Evolutionary conservation across 2,329 filamentous ascomycete species (phyloP).

Genomic region (Colletotrichum trifolii): DNA sequence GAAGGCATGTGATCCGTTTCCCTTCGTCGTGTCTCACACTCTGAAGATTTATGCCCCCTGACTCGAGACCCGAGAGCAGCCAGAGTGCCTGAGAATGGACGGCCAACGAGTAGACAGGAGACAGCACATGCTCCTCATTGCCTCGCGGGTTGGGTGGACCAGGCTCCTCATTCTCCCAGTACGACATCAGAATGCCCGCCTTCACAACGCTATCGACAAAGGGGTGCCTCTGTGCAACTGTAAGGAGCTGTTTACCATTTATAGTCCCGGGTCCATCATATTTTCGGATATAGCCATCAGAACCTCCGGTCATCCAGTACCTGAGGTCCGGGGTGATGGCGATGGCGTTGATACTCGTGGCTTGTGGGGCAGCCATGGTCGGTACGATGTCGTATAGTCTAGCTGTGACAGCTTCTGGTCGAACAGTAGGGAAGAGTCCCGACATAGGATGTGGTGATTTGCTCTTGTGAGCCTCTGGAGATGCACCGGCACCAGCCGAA

Average conservation of each 20-base stretch:
- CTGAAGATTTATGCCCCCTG: conserved; percentile 91
- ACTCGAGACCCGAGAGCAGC: conserved; percentile 91
- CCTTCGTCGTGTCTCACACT: conserved; percentile 95
- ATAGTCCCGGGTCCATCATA: conserved; percentile 96
- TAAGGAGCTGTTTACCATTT: conserved; percentile 92
- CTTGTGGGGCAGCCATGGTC: conserved; percentile 95
- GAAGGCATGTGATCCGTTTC: conserved; percentile 83
- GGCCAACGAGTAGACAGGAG: conserved; percentile 93
- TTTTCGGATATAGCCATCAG: conserved; percentile 95
- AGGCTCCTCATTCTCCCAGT: conserved; percentile 97
- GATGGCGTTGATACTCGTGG: conserved; percentile 94
- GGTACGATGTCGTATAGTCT: conserved; percentile 93
- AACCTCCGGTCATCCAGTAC: conserved; percentile 93
- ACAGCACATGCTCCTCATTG: conserved; percentile 74
- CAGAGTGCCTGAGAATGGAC: conserved; percentile 91
- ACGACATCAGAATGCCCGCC: conserved; percentile 91
- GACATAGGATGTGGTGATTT: conserved; percentile 27
- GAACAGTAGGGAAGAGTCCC: conserved; percentile 57
- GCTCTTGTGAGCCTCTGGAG: conserved; percentile 19
- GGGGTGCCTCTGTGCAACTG: conserved; percentile 93
- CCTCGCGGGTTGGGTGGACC: conserved; percentile 50
- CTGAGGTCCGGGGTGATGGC: conserved; percentile 92
- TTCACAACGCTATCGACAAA: conserved; percentile 98
- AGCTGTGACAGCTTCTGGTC: conserved; percentile 82
- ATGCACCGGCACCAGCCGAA: conserved; percentile 32